These are phyloP conservation scores for Aspergillus niger DNA, from an alignment of 2,329 filamentous ascomycete genomes.

Conservation along the genomic window DNA sequence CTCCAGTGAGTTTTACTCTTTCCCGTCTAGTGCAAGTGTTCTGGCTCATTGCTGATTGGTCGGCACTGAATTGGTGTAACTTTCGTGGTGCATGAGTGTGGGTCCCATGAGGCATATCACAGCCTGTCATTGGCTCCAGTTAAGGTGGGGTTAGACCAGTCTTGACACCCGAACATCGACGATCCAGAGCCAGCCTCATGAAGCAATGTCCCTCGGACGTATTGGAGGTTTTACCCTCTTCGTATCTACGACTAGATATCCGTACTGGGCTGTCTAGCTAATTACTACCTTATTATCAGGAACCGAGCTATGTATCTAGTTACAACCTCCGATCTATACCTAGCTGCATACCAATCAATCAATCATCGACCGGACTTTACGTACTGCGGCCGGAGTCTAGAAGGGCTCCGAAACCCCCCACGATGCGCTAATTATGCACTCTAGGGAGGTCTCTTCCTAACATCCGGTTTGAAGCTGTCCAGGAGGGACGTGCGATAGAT, in stretches of 20 bases:
- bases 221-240: not conserved
- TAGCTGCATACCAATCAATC: not conserved
- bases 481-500: not conserved
- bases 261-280: not conserved
- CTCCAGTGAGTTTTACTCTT: not conserved
- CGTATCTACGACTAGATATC: not conserved
- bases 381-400: not conserved
- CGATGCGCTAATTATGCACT: not conserved
- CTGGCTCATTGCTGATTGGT: not conserved
- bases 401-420: not conserved
- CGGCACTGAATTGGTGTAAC: not conserved
- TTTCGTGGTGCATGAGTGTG: not conserved
- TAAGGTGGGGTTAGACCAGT: not conserved
- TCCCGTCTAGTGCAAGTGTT: not conserved
- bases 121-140: not conserved
- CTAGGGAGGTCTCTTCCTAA: not conserved
- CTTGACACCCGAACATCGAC: constrained; percentile 3
- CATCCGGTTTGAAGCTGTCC: not conserved
- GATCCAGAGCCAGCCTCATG: constrained; percentile 3
- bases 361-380: not conserved
- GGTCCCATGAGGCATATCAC: not conserved
- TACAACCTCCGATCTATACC: not conserved
- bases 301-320: not conserved
- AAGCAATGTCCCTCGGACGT: not conserved
- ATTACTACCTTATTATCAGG: too few species aligned